Evolutionary conservation across 352 stramenopile genomes (phyloP).

Genomic region (Blastocystis sp.): DNA sequence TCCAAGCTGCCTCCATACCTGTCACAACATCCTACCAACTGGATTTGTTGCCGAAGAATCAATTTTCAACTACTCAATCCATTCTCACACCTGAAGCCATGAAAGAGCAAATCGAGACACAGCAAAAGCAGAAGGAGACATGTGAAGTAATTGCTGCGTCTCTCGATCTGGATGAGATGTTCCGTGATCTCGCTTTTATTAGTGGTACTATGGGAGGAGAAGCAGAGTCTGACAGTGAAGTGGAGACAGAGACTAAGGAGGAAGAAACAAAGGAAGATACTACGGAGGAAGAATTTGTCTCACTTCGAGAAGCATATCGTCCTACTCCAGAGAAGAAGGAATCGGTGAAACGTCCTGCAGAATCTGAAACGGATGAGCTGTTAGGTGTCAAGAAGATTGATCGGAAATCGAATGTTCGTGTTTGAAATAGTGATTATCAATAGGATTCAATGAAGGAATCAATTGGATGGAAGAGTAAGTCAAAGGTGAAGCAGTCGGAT

Average conservation of each 20-base stretch:
- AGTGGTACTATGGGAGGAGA: constrained; percentile 19
- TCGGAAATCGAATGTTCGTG: not conserved
- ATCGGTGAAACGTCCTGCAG: not conserved
- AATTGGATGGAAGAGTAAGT: constrained; percentile 34
- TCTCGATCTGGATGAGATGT: not conserved
- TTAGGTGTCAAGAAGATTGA: not conserved
- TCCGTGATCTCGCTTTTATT: constrained; percentile 23
- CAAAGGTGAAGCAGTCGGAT: not conserved
- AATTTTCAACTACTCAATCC: too few species aligned
- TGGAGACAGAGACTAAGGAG: not conserved
- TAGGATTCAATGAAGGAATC: constrained; percentile 45
- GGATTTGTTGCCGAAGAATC: not conserved
- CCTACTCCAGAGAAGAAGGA: not conserved
- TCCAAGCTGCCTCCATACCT: not conserved
- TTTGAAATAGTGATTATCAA: not conserved
- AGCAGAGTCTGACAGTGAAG: not conserved
- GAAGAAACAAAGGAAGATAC: not conserved
- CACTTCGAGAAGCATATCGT: not conserved
- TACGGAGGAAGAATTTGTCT: constrained; percentile 13
- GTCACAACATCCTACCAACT: not conserved
- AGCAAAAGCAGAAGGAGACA: not conserved
- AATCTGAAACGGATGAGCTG: not conserved
- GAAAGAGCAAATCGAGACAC: too few species aligned
- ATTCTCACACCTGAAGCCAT: not conserved
- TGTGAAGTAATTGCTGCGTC: not conserved